These are phyloP conservation scores for Elsinoe batatas DNA, from an alignment of 2,329 filamentous ascomycete genomes.

Conservation along the genomic window DNA sequence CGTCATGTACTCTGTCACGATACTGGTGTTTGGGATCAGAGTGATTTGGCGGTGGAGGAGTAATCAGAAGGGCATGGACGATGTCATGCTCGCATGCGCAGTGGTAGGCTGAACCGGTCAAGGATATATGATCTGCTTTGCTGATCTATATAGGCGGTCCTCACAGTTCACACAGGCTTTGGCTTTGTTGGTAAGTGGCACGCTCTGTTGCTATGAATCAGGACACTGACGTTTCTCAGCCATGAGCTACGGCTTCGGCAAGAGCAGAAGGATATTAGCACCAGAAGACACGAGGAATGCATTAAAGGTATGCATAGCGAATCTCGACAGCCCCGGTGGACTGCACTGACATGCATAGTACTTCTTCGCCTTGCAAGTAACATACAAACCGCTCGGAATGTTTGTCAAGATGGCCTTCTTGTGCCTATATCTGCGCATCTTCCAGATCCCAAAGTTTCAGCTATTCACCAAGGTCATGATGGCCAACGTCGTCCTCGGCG, in stretches of 20 bases:
- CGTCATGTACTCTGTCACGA: conserved; percentile 3
- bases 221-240: background rate
- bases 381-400: conserved; percentile 1
- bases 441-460: background rate
- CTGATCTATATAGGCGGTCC: background rate
- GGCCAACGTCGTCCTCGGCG: conserved; percentile 6
- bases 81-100: conserved; percentile 4
- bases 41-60: conserved; percentile 9
- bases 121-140: background rate
- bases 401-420: conserved; percentile 11
- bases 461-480: conserved; percentile 4
- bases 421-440: conserved; percentile 4
- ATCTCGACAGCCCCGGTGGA: background rate
- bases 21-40: background rate
- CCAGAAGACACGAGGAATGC: background rate
- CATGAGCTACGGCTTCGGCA: conserved; percentile 9
- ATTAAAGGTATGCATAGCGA: background rate
- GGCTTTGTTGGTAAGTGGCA: background rate
- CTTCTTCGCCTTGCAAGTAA: conserved; percentile 6
- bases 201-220: too few relatives aligned
- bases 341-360: background rate
- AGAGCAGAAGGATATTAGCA: background rate
- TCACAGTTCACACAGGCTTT: conserved; percentile 1
- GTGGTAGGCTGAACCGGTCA: background rate
- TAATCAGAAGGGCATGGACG: conserved; percentile 8